Evolutionary conservation across 1,139 yeast genomes (phyloP), one percentile per base, ranked within the genome.

Genomic region (Zygosaccharomyces pseudobailii): DNA sequence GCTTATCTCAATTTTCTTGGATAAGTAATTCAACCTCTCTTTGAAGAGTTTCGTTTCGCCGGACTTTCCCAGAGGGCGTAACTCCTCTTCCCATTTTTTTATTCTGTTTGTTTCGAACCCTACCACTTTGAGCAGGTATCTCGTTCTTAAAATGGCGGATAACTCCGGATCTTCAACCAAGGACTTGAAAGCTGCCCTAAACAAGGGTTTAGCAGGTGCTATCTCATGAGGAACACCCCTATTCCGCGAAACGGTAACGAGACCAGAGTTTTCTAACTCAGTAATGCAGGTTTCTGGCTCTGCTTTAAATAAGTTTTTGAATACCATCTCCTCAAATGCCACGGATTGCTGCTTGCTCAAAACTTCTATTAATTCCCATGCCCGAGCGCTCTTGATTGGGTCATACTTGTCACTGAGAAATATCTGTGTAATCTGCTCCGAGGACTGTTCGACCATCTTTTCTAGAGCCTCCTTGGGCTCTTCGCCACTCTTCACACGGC

Each of bases 401-500:
- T 70, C 71, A 27, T 69, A 62, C 8, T 74, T 74, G 46, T 72
- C 76, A 53, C 71, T 74, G 49, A 88, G 69, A 67, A 84, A 89
- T 61, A 87, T 82, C 43, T 94, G 95, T 3, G 92, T 79, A 17
- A 92, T 79, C 62, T 92, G 97, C 57, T 88, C 90, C 3, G 94
- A 82, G 0, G 96, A 84, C 65, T 89, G 96, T 30, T 73, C 75
- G 6, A 88, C 76, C 84, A 92, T 85, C 55, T 88, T 94, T 4
- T 75, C 68, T 40, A 89, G 70, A 0, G 98, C 97, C 44, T 76
- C 84, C 20, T 68, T 60, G 0, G 96, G 95, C 8, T 78, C 65
- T 63, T 92, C 97, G 2, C 98, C 98, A 0, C 92, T 80, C 57
- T 82, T 83, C 21, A 92, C 77, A 45, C 97, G 84, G 59, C 97